These are phyloP conservation scores for Backusella liffmaniae DNA, from an alignment of 192 early-diverging fungal genomes.

Conservation along the genomic window DNA sequence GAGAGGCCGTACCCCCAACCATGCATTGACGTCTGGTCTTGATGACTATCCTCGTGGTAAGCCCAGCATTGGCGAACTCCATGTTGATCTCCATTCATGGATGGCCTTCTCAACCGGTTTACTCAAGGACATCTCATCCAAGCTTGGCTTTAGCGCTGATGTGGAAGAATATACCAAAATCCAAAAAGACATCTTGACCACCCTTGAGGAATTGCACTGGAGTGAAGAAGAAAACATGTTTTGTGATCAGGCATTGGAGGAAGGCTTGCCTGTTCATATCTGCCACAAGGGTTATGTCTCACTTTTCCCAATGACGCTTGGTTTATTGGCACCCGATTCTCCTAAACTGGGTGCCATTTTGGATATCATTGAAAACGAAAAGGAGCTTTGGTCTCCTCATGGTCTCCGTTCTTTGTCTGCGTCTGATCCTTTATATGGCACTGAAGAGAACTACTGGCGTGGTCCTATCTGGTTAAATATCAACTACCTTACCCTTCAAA, in stretches of 20 bases:
- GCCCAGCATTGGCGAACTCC: conserved; percentile 73
- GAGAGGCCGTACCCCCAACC: conserved; percentile 80
- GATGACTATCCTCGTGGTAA: conserved; percentile 91
- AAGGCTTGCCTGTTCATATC: conserved; percentile 42
- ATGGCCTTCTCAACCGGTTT: conserved; percentile 59
- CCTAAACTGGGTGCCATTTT: conserved; percentile 69
- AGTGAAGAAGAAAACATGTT: conserved; percentile 56
- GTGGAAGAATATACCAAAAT: conserved; percentile 52
- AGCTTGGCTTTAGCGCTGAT: conserved; percentile 56
- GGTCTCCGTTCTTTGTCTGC: conserved; percentile 69
- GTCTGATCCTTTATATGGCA: conserved; percentile 62
- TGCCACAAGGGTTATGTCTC: conserved; percentile 76
- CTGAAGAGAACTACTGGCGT: conserved; percentile 93
- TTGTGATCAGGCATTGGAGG: conserved; percentile 63
- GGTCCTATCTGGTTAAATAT: conserved; percentile 94
- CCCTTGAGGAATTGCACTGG: conserved; percentile 74
- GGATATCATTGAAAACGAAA: conserved; percentile 73
- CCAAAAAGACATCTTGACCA: conserved; percentile 49
- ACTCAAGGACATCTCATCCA: conserved; percentile 57
- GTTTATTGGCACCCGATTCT: conserved; percentile 67
- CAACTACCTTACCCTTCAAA: conserved; percentile 79
- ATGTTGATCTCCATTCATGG: conserved; percentile 81
- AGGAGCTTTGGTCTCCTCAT: conserved; percentile 81
- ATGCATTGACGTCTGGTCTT: conserved; percentile 87
- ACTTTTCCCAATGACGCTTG: conserved; percentile 82